Conservation (phyloP, 1,284 basidiomycete genomes). For the Ustilago crameri region DNA sequence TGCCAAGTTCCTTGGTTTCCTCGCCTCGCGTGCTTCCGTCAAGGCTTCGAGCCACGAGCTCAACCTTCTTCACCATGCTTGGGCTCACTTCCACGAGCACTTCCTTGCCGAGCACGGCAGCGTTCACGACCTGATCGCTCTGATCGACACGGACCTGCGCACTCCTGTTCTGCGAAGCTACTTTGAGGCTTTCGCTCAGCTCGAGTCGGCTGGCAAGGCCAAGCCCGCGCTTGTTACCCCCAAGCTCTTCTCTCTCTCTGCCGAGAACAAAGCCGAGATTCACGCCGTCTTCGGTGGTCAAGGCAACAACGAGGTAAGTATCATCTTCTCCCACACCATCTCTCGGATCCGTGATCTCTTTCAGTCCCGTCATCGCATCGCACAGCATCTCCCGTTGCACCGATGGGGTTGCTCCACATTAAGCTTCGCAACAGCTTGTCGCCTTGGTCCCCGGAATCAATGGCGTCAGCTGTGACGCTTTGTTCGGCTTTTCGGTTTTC, state of each 20-base stretch:
- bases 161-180: conserved; percentile 82
- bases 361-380: background rate
- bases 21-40: conserved; percentile 75
- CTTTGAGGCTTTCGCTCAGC: conserved; percentile 79
- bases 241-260: conserved; percentile 78
- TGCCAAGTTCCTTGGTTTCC: conserved; percentile 67
- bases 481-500: conserved; percentile 4
- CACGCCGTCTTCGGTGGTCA: conserved; percentile 98
- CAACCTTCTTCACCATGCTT: conserved; percentile 74
- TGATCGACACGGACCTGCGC: conserved; percentile 80
- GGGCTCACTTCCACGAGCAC: conserved; percentile 51
- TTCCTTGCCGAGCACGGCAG: conserved; percentile 70
- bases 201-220: conserved; percentile 75
- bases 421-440: background rate
- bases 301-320: conserved; percentile 85
- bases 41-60: conserved; percentile 80
- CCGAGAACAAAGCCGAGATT: conserved; percentile 79
- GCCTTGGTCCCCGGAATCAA: background rate
- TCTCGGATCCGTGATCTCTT: background rate
- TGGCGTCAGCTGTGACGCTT: conserved; percentile 6
- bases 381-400: background rate
- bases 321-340: background rate
- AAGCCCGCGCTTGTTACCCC: conserved; percentile 75
- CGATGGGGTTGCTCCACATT: background rate
- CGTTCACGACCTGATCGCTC: conserved; percentile 81